Evolutionary conservation across 331 rosid genomes (phyloP).

Genomic region (Malus hybrid): DNA sequence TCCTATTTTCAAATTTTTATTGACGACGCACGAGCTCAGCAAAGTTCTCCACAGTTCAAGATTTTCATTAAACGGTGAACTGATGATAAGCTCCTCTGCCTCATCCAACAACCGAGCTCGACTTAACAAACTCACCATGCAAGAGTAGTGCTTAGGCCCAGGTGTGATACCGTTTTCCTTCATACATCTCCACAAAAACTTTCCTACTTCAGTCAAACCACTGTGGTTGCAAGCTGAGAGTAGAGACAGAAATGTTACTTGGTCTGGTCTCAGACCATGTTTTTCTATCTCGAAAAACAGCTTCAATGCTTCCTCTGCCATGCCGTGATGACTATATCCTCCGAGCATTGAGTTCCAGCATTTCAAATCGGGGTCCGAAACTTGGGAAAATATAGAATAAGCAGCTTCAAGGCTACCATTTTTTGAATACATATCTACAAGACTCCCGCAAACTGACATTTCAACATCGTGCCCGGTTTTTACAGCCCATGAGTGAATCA

Average conservation of each 20-base stretch:
- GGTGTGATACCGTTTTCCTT: constrained; percentile 44
- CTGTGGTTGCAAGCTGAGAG: constrained; percentile 76
- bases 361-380: constrained; percentile 56
- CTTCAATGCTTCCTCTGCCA: constrained; percentile 52
- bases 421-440: constrained; percentile 81
- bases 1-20: constrained; percentile 58
- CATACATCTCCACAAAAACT: constrained; percentile 62
- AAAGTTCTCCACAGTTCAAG: constrained; percentile 75
- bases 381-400: constrained; percentile 42
- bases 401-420: constrained; percentile 64
- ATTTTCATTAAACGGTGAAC: constrained; percentile 50
- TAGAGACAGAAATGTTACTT: constrained; percentile 65
- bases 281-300: constrained; percentile 39
- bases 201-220: constrained; percentile 50
- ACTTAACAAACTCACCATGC: constrained; percentile 74
- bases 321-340: constrained; percentile 83
- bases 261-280: constrained; percentile 50
- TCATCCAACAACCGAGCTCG: constrained; percentile 62
- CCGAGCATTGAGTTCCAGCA: constrained; percentile 92
- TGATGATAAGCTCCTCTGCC: constrained; percentile 51
- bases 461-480: constrained; percentile 60
- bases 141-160: constrained; percentile 83
- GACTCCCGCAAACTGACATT: constrained; percentile 73
- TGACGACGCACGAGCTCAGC: constrained; percentile 62
- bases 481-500: constrained; percentile 58